Conservation (phyloP, 208 protist genomes). For the Trypanosoma congolense region DNA sequence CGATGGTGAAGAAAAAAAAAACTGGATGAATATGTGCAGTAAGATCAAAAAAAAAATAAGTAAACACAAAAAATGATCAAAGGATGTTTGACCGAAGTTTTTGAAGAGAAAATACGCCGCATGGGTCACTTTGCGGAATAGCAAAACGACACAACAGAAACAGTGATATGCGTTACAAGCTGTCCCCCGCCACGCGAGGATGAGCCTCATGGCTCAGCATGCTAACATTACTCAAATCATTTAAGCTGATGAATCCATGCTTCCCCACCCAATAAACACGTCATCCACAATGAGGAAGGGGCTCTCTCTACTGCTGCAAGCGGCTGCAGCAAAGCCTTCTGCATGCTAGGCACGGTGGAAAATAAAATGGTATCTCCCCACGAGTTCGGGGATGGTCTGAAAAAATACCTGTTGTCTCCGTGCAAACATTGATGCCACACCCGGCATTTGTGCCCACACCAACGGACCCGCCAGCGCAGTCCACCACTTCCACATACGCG, state of each 20-base stretch:
- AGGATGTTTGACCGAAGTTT: no score
- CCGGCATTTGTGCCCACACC: not conserved
- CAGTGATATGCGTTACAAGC: no score
- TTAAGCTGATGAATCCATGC: constrained; percentile 19
- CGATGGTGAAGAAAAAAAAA: no score
- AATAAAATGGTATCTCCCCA: constrained; percentile 6
- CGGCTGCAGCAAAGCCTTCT: not conserved
- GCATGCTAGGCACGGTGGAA: constrained; percentile 12
- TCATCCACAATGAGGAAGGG: constrained; percentile 21
- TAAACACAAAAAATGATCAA: no score
- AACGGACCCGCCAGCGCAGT: not conserved
- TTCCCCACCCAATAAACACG: constrained; percentile 21
- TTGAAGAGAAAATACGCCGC: no score
- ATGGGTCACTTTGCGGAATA: no score
- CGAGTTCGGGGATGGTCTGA: constrained; percentile 2
- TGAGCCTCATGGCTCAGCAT: constrained; percentile 3
- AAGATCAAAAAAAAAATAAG: no score
- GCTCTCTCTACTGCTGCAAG: constrained; percentile 1
- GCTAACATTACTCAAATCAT: constrained; percentile 11
- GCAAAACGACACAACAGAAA: no score
- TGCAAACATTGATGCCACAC: constrained; percentile 19
- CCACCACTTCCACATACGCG: not conserved
- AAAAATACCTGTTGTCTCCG: constrained; percentile 14
- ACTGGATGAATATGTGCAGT: no score
- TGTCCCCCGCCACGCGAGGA: no score